Base-by-base conservation (phyloP, 2,329 filamentous ascomycete species). In the Verticillium isaacii region DNA sequence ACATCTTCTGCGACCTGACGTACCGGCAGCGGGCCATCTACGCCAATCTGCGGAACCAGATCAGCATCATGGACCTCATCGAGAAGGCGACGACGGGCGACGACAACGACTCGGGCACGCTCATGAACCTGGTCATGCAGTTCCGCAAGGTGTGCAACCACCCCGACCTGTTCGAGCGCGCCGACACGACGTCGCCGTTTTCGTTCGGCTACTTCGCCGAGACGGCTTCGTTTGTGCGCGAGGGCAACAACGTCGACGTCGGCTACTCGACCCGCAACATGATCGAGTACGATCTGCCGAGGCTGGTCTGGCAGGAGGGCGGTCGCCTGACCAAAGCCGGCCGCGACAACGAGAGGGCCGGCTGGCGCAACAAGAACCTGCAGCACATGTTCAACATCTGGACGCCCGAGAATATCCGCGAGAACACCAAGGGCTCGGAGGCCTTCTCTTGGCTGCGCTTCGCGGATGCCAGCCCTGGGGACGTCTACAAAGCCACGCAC, bases 71-170 rank as follows among this genome's bases (percentile, higher is more conserved):
- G 88, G 95, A 99, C 73, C 87, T 99, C 19, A 96, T 99, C 61
- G 95, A 99, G 76, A 98, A 97, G 83, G 93, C 92, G 1, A 94
- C 94, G 2, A 85, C 95, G 68, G 95, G 95, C 39, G 93, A 97
- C 69, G 95, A 98, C 58, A 89, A 94, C 69, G 95, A 98, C 72
- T 96, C 92, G 39, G 93, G 94, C 50, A 98, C 94, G 1, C 78
- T 99, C 70, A 98, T 99, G 95, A 99, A 99, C 76, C 82, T 99
- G 66, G 95, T 99, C 66, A 99, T 99, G 95, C 95, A 99, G 77
- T 99, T 99, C 85, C 88, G 95, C 69, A 99, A 99, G 78, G 95
- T 99, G 62, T 99, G 95, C 80, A 99, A 99, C 72, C 95, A 99
- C 73, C 95, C 95, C 0, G 95, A 99, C 77, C 78, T 99, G 37